Base-by-base conservation (phyloP, 2,329 filamentous ascomycete genomes). In the Chrysosporium keratinophilum region DNA sequence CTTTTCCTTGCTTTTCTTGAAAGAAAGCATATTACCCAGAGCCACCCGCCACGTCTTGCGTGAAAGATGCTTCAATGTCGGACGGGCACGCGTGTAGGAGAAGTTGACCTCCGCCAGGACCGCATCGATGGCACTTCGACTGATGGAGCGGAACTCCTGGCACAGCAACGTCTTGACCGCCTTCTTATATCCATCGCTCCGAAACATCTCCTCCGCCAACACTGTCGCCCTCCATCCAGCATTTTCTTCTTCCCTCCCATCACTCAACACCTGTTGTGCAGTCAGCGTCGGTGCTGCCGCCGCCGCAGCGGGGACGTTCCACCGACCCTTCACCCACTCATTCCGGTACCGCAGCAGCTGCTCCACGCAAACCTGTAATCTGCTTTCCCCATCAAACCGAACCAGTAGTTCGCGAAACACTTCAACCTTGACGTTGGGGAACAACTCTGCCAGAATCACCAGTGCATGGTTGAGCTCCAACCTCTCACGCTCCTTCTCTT, bases 101-200 rank as follows among this genome's bases (percentile, higher is more conserved):
- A 69, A 73, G 54, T 76, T 76, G 31, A 67, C 68, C 57, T 76
- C 74, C 2, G 74, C 74, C 20, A 76, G 61, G 6, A 76, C 73
- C 15, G 68, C 74, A 28, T 74, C 71, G 11, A 76, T 61, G 0
- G 70, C 67, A 60, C 72, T 75, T 55, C 64, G 69, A 57, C 68
- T 74, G 41, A 75, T 56, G 1, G 61, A 61, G 51, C 63, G 67
- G 59, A 75, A 76, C 57, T 76, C 74, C 52, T 69, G 69, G 33
- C 59, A 57, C 44, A 76, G 60, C n/a, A 61, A 60, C 31, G 58
- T 47, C 54, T 66, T 71, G 41, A 72, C 71, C 5, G 70, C 67
- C 51, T 60, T 56, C 55, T 71, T 74, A 57, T 76, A 76, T 20
- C 67, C 64, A 19, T 67, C 64, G 23, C 67, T 69, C 50, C 73